phyloP scores from a whole-genome alignment of 257 asterid species.

The Catharanthus roseus region DNA sequence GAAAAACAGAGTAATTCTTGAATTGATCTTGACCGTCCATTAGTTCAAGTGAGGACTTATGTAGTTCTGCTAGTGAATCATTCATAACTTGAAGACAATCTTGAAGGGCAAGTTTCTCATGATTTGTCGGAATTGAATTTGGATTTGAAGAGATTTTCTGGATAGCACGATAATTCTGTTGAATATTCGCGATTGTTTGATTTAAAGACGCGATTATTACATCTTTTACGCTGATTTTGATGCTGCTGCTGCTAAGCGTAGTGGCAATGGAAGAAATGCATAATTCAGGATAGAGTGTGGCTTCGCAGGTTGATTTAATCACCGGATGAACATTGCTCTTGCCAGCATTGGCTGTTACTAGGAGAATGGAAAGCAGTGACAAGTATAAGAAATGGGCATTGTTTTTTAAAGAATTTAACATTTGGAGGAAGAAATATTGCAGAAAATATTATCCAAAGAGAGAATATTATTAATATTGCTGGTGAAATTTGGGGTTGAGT shows the following conservation, averaged over 20 bases:
- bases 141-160: background rate
- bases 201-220: conserved; percentile 1
- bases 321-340: background rate
- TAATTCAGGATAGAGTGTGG: conserved; percentile 11
- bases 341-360: background rate
- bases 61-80: conserved; percentile 6
- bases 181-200: background rate
- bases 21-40: background rate
- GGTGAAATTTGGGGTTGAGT: too few species aligned
- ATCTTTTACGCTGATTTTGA: background rate
- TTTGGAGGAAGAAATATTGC: background rate
- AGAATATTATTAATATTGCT: too few species aligned
- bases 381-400: background rate
- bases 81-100: conserved; percentile 6
- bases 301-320: conserved; percentile 9
- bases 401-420: background rate
- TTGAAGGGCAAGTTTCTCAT: conserved; percentile 1
- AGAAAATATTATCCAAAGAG: background rate
- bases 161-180: background rate
- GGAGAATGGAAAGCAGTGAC: background rate
- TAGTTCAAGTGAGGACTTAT: background rate
- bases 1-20: background rate
- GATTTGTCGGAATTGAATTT: background rate
- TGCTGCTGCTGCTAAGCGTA: background rate
- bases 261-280: conserved; percentile 7